phyloP scores from a whole-genome alignment of 208 protist species.

The Trypanosoma grayi region DNA sequence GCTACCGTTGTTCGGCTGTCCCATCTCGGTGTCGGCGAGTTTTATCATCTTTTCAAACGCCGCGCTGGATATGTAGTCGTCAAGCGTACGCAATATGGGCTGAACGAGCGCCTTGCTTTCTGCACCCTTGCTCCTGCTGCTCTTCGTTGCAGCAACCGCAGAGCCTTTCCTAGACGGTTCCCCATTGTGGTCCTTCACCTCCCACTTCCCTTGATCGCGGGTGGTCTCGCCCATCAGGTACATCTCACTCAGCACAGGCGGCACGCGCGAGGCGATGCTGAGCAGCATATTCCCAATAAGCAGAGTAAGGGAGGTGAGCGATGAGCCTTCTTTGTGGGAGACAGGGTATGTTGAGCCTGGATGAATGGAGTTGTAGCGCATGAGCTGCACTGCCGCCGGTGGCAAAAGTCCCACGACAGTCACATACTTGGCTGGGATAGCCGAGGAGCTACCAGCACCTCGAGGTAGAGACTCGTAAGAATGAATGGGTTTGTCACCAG shows the following conservation, averaged over 20 bases:
- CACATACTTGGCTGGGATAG: slow-evolving; percentile 10
- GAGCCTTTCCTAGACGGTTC: not conserved
- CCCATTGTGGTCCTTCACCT: slow-evolving; percentile 23
- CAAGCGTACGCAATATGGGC: slow-evolving; percentile 2
- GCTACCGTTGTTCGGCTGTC: too few species aligned
- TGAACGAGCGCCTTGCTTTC: not conserved
- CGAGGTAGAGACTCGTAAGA: not conserved
- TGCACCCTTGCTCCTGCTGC: not conserved
- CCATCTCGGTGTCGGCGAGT: slow-evolving; percentile 3
- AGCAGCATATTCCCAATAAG: slow-evolving; percentile 45
- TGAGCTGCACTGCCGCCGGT: slow-evolving; percentile 53
- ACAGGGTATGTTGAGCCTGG: slow-evolving; percentile 25
- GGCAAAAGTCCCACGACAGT: slow-evolving; percentile 44
- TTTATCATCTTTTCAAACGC: slow-evolving; percentile 9
- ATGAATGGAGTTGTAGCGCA: slow-evolving; percentile 30
- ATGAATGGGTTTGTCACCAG: not conserved
- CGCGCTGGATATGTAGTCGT: slow-evolving; percentile 8
- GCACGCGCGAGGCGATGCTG: slow-evolving; percentile 26
- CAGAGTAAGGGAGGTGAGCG: slow-evolving; percentile 41
- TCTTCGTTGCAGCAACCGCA: slow-evolving; percentile 25
- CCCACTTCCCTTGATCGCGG: slow-evolving; percentile 41
- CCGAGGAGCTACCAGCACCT: not conserved
- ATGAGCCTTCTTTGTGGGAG: not conserved
- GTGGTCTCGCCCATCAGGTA: slow-evolving; percentile 50
- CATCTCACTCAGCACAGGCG: slow-evolving; percentile 38